Base-by-base conservation (phyloP, 2,329 filamentous ascomycete genomes). In the Neofusicoccum laricinum region DNA sequence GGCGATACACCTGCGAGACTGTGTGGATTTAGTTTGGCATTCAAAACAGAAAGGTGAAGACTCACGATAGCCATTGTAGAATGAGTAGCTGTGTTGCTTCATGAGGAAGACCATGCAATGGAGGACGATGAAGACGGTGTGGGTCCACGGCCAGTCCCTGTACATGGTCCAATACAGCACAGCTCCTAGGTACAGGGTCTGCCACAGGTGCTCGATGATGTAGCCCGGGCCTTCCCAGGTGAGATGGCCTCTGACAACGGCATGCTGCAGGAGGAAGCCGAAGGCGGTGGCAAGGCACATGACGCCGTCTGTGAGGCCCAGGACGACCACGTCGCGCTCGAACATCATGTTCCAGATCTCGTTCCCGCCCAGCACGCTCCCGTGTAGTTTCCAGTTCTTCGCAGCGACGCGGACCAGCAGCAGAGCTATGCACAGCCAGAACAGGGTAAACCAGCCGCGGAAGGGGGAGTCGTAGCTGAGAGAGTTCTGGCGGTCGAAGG, bases 1-100 rank as follows among this genome's bases (percentile, higher is more conserved):
- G 76, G 65, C 84, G 82, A 70, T 87, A 86, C 2, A 86, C 79
- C 19, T 85, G 83, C 2, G 85, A 92, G 58, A 89, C 77, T 76
- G 48, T 17, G 5, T 3, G 40, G 4, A 30, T 7, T 30, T 30
- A 30, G 25, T 30, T 30, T 30, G 25, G 25, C 25, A 7, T 30
- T 30, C 25, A 30, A 30, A 30, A 30, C 25, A 8, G 17, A 25
- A 14, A 21, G 19, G 8, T 2, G 8, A 7, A 30, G 36, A 71
- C 78, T 69, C 73, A 80, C 78, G 79, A 67, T 93, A 85, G 6
- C 91, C 90, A 69, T 93, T 93, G 75, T 92, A 93, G 69, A 91
- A 92, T 4, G 88, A 84, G 71, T 91, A 93, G 17, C 88, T 90
- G 73, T 93, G 91, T 76, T 92, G 90, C 79, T 94, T 94, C 91